A percentile compares a stretch with the other conserved stretches of the same genome.
phyloP scores from a whole-genome alignment of 108 stramenopile species.

The Nitzschia sp. region DNA sequence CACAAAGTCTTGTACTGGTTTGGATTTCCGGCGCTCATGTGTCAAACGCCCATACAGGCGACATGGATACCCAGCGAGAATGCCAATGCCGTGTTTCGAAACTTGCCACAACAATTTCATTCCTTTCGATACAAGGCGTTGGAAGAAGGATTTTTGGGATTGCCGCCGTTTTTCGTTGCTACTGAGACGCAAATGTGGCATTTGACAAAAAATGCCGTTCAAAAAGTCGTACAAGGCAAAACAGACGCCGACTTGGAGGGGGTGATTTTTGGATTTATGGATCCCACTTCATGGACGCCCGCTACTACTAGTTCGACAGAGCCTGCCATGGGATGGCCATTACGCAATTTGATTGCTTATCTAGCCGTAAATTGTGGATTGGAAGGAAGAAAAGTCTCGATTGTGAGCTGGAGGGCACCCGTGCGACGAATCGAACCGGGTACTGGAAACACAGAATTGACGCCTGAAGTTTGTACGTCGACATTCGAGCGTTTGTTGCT shows the following conservation, averaged over 20 bases:
- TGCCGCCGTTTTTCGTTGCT: constrained; percentile 35
- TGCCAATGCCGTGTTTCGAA: constrained; percentile 7
- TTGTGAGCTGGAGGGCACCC: constrained; percentile 65
- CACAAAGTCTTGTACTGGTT: constrained; percentile 88
- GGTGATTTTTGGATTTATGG: constrained; percentile 69
- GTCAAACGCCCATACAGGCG: constrained; percentile 9
- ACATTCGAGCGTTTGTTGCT: constrained; percentile 2
- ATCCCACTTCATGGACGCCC: constrained; percentile 40
- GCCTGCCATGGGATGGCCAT: constrained; percentile 65
- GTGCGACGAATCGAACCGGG: constrained; percentile 48
- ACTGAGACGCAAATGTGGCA: constrained; percentile 23
- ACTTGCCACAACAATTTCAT: constrained; percentile 18
- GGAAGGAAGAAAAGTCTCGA: constrained; percentile 50
- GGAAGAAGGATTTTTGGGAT: neutral
- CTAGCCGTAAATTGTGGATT: constrained; percentile 61
- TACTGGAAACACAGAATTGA: neutral
- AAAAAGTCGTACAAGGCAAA: constrained; percentile 6
- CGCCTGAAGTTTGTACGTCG: constrained; percentile 1
- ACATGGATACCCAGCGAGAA: constrained; percentile 4
- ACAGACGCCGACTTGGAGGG: constrained; percentile 18
- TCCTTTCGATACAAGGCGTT: neutral
- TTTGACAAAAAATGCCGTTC: neutral
- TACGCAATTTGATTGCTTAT: constrained; percentile 80
- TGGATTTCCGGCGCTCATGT: constrained; percentile 73
- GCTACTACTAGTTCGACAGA: neutral